Percentiles rank a stretch among this genome's conserved stretches.
These are phyloP conservation scores for Podospora bellae-mahoneyi DNA, from an alignment of 495 filamentous ascomycete species.

Conservation along the genomic window DNA sequence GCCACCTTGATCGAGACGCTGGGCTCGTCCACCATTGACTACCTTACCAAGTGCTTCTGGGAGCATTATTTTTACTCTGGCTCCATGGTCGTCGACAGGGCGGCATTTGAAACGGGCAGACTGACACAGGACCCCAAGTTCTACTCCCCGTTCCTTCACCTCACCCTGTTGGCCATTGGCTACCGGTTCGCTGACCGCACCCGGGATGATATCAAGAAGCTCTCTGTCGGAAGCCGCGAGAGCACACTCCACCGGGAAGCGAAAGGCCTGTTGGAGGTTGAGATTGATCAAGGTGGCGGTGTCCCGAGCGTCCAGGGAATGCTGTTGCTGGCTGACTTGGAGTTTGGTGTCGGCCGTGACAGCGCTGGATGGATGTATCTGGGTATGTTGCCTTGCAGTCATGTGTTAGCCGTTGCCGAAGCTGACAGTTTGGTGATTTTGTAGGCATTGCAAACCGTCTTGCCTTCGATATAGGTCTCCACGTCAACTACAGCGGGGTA, in stretches of 20 bases:
- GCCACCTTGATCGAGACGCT: slow-evolving; percentile 46
- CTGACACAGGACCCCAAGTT: slow-evolving; percentile 42
- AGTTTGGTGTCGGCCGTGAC: slow-evolving; percentile 50
- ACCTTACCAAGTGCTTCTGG: slow-evolving; percentile 53
- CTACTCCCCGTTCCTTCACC: slow-evolving; percentile 51
- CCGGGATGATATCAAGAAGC: slow-evolving; percentile 47
- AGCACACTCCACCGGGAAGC: slow-evolving; percentile 52
- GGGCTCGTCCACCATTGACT: slow-evolving; percentile 44
- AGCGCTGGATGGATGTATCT: slow-evolving; percentile 53
- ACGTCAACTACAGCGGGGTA: slow-evolving; percentile 37
- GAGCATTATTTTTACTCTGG: slow-evolving; percentile 44
- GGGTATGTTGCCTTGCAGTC: slow-evolving; percentile 25
- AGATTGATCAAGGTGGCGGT: slow-evolving; percentile 50
- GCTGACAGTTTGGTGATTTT: slow-evolving; percentile 17
- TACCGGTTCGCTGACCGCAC: slow-evolving; percentile 48
- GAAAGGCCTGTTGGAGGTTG: slow-evolving; percentile 50
- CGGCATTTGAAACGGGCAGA: slow-evolving; percentile 48
- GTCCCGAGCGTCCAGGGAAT: slow-evolving; percentile 50
- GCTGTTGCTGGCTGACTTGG: slow-evolving; percentile 50
- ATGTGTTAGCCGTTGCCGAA: not conserved
- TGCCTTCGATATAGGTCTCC: slow-evolving; percentile 50
- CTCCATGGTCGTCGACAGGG: slow-evolving; percentile 46
- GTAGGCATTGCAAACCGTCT: slow-evolving; percentile 45
- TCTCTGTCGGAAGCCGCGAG: slow-evolving; percentile 45
- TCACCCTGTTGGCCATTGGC: slow-evolving; percentile 51